A percentile compares a stretch with the other conserved stretches of the same genome.
These are phyloP conservation scores for Malus hybrid DNA, from an alignment of 331 rosid species.

Conservation along the genomic window DNA sequence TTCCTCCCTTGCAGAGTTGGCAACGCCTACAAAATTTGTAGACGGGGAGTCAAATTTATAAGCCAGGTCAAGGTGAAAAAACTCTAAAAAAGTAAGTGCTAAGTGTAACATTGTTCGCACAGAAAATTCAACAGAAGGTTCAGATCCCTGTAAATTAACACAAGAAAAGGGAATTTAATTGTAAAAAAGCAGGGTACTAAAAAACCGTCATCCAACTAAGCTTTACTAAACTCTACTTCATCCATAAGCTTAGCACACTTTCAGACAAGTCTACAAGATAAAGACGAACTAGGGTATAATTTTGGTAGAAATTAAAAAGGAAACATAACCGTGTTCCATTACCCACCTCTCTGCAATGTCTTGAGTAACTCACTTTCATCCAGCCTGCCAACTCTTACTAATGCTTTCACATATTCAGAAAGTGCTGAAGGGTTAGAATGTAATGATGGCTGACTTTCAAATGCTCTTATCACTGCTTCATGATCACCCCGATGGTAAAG, in stretches of 20 bases:
- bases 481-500: constrained; percentile 59
- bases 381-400: constrained; percentile 71
- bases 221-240: background rate
- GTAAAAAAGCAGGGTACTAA: background rate
- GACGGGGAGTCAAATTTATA: background rate
- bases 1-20: constrained; percentile 44
- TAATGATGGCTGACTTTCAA: constrained; percentile 76
- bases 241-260: background rate
- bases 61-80: background rate
- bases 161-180: background rate
- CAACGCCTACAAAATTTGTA: constrained; percentile 42
- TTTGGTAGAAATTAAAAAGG: background rate
- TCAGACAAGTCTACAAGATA: background rate
- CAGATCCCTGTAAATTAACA: background rate
- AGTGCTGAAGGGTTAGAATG: constrained; percentile 60
- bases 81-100: background rate
- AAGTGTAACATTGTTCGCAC: background rate
- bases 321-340: constrained; percentile 11
- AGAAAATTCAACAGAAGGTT: background rate
- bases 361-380: constrained; percentile 73
- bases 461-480: constrained; percentile 69
- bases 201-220: background rate
- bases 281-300: background rate
- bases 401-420: constrained; percentile 73
- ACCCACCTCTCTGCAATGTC: constrained; percentile 70